phyloP scores from a whole-genome alignment of 768 basidiomycete species.

The Cystobasidium onofrii region DNA sequence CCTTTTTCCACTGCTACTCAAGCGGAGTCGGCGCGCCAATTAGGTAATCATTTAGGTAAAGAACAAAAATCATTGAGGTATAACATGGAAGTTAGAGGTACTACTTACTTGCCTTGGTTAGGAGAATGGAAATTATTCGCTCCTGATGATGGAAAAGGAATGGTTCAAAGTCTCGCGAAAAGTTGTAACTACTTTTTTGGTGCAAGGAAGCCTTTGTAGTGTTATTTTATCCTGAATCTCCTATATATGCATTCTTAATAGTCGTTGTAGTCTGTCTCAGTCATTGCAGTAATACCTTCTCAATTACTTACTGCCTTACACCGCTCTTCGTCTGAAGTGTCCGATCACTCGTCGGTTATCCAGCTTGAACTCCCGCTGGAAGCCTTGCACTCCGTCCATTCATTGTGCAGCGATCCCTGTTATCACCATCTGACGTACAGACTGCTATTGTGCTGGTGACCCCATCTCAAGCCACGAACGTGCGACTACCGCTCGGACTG shows the following conservation, averaged over 20 bases:
- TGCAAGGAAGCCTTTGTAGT: slow-evolving; percentile 21
- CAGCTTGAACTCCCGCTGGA: neutral
- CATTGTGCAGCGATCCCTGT: too few species aligned
- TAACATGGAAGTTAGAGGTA: slow-evolving; percentile 28
- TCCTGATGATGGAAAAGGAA: neutral
- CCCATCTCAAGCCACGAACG: neutral
- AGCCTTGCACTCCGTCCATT: neutral
- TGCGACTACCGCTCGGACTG: neutral
- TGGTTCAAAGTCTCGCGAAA: neutral
- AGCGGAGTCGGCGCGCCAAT: neutral
- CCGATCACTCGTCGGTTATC: neutral
- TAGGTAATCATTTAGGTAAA: slow-evolving; percentile 1
- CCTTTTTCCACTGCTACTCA: neutral
- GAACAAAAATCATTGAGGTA: neutral
- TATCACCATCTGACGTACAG: too few species aligned
- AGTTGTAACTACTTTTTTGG: slow-evolving; percentile 32
- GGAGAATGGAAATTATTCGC: slow-evolving; percentile 26
- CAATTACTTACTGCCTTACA: neutral
- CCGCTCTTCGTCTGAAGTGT: neutral
- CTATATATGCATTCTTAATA: too few species aligned
- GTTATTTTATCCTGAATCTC: neutral
- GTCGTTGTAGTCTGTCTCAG: slow-evolving; percentile 5
- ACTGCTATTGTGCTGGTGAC: too few species aligned
- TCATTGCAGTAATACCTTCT: slow-evolving; percentile 30
- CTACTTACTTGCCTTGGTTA: slow-evolving; percentile 29